phyloP scores from a whole-genome alignment of 257 asterid genomes.

The Solanum lycopersicoides region DNA sequence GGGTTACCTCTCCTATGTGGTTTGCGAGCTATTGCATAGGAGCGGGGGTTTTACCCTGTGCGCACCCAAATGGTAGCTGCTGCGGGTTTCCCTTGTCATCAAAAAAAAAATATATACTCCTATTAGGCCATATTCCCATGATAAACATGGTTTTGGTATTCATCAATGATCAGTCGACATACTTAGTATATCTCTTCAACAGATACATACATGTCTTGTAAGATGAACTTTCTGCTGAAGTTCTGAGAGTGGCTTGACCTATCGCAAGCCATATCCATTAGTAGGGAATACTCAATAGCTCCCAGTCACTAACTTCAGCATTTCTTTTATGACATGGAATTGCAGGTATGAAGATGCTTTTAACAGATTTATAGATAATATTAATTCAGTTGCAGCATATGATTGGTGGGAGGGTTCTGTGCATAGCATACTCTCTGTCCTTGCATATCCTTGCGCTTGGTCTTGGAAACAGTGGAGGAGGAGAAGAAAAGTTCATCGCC shows the following conservation, averaged over 20 bases:
- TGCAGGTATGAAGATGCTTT: slow-evolving; percentile 96
- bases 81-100: too few species aligned
- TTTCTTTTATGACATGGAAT: slow-evolving; percentile 3
- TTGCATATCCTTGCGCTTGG: slow-evolving; percentile 98
- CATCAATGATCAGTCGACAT: neutral
- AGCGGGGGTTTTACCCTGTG: too few species aligned
- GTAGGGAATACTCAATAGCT: neutral
- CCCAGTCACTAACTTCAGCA: neutral
- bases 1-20: too few species aligned
- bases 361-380: slow-evolving; percentile 84
- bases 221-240: neutral
- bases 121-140: neutral
- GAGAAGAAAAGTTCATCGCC: slow-evolving; percentile 75
- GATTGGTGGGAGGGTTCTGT: slow-evolving; percentile 99
- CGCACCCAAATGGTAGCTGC: too few species aligned
- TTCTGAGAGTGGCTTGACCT: neutral
- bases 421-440: slow-evolving; percentile 82
- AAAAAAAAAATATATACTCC: neutral
- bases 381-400: slow-evolving; percentile 87
- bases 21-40: too few species aligned
- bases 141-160: neutral
- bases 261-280: neutral
- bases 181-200: neutral
- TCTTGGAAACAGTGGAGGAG: slow-evolving; percentile 99
- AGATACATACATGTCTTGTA: neutral